Evolutionary conservation across 2,329 filamentous ascomycete species (phyloP).

Genomic region (Penicillium sp.): DNA sequence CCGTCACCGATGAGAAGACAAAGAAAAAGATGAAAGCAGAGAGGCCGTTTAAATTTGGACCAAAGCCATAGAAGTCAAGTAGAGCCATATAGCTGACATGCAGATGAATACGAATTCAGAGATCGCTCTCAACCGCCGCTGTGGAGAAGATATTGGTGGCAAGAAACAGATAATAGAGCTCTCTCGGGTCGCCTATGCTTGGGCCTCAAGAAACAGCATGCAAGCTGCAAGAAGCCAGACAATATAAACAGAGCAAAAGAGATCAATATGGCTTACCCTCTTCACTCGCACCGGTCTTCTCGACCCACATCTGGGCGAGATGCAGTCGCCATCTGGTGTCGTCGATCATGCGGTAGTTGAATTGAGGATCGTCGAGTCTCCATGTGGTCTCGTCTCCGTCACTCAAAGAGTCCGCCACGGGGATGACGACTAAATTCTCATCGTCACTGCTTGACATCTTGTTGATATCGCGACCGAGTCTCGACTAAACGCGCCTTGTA

Average conservation of each 20-base stretch:
- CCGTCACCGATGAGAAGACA: not conserved
- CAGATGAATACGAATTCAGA: not conserved
- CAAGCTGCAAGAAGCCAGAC: not conserved
- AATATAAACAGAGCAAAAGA: not conserved
- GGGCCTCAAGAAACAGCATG: not conserved
- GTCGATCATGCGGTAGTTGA: constrained; percentile 36
- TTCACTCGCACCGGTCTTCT: constrained; percentile 39
- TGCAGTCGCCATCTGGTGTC: constrained; percentile 49
- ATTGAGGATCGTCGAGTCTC: constrained; percentile 26
- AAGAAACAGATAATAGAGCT: not conserved
- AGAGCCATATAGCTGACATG: not conserved
- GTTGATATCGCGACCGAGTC: not conserved
- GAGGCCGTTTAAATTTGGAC: not conserved
- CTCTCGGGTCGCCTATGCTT: not conserved
- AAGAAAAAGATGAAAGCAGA: not conserved
- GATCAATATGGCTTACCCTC: constrained; percentile 29
- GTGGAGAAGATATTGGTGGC: too few species aligned
- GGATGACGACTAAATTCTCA: constrained; percentile 27
- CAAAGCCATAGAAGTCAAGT: not conserved
- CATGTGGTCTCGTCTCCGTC: constrained; percentile 40
- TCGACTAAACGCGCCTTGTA: not conserved
- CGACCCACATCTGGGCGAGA: constrained; percentile 50
- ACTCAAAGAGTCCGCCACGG: constrained; percentile 34
- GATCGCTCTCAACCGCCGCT: not conserved
- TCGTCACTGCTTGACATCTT: constrained; percentile 15